A percentile compares a stretch with the other conserved stretches of the same genome.
Conservation (phyloP, 176 grass and related monocot genomes). For the Paspalum notatum region DNA sequence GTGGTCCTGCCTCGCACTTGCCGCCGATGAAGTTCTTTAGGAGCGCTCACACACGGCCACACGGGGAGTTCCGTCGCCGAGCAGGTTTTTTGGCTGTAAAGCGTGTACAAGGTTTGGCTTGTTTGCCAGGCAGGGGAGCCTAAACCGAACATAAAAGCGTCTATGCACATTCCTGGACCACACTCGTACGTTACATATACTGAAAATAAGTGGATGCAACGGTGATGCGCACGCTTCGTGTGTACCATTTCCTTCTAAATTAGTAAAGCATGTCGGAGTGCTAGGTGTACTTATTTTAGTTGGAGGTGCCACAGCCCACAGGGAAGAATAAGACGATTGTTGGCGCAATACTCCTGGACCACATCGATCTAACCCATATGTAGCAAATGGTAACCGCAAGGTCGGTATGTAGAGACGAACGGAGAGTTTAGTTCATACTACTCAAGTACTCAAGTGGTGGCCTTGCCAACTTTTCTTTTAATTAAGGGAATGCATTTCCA, state of each 20-base stretch:
- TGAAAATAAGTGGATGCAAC: neutral
- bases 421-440: neutral
- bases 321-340: neutral
- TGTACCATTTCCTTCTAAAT: conserved; percentile 4
- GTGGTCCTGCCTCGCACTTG: no score
- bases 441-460: no score
- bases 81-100: conserved; percentile 13
- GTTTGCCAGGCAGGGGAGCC: conserved; percentile 34
- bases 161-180: conserved; percentile 19
- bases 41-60: no score
- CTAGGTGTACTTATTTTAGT: neutral
- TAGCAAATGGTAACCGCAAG: neutral
- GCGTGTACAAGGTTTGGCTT: conserved; percentile 28
- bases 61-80: conserved; percentile 7
- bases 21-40: no score
- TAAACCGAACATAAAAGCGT: neutral
- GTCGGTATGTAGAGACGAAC: neutral
- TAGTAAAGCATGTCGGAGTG: neutral
- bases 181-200: neutral
- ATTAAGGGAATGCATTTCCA: no score
- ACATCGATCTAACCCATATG: neutral
- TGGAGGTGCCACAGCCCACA: neutral
- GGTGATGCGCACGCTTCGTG: neutral
- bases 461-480: no score
- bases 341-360: neutral